Evolutionary conservation across 2,329 filamentous ascomycete species (phyloP), one percentile per base, ranked within the genome.

Genomic region (Ophiostoma ips): DNA sequence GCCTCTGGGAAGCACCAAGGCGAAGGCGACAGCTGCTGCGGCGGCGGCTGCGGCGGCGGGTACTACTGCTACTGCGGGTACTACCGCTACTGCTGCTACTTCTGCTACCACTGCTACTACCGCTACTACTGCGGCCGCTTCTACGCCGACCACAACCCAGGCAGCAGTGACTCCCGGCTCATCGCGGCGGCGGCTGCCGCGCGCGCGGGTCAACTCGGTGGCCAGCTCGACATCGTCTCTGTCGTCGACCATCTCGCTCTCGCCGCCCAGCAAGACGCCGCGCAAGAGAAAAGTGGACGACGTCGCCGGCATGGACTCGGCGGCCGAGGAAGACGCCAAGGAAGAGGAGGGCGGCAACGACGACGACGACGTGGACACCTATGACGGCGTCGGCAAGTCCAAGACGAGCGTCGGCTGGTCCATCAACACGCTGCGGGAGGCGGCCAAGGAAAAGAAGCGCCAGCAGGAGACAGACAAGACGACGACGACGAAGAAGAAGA

Each of bases 211-310:
- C 11, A 56, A 56, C 24, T 57, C 56, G 48, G 56, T 52, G 45
- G 54, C 48, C 10, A 58, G 55, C 48, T 53, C 55, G 10, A 54
- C 54, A 16, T 65, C 63, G n/a, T 62, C 62, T n/a, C 59, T 66
- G 10, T 65, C 63, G 10, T 61, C 61, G 47, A 59, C 59, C 7
- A 56, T 56, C 41, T 64, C 63, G 8, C 34, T 62, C 47, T 57
- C 59, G 37, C 58, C 61, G 36, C 61, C 60, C 1, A 55, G 37
- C 8, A 49, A 30, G 24, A 13, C 37, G 7, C 35, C 53, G 16
- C 52, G 53, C 53, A 21, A 53, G 49, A 19, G 55, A 46, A 24
- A 53, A 52, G n/a, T 54, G 16, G 50, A 54, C 3, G 55, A 37
- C 13, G 10, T 21, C 11, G 24, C 16, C 15, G 46, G 12, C 18